Evolutionary conservation across 306 rosid genomes (phyloP), one percentile per base, ranked within the genome.

Genomic region (Astragalus membranaceus): DNA sequence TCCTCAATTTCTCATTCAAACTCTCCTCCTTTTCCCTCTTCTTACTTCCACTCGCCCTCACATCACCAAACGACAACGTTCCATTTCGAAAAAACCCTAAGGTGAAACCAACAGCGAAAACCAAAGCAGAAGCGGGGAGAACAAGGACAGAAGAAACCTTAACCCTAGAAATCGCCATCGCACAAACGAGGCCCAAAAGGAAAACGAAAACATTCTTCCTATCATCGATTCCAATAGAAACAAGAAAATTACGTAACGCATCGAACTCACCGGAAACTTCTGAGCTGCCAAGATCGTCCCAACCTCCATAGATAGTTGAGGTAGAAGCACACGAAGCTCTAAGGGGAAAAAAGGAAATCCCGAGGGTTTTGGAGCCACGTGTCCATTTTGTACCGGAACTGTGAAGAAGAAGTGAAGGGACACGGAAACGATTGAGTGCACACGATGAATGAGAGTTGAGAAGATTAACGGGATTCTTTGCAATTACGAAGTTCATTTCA

Each of bases 101-200:
- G 2, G 83, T 62, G 75, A 87, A 94, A 44, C 97, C 99, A 80
- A 79, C 5, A 2, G 88, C 91, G 49, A 94, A 88, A 75, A 91
- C 74, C 69, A 91, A 78, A 68, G 80, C 83, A 5, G 91, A 87
- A 67, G 89, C 95, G 2, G 99, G 97, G 66, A 94, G 77, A 36
- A 94, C 81, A 39, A 86, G 39, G 61, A 88, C 76, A 8, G 97
- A 85, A n/a, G 96, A 91, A 64, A 94, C 84, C 80, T 66, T 88
- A 80, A 94, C 91, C 81, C 96, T 88, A 69, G 92, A 85, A 80
- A 94, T 84, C 39, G 95, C 92, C 75, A 91, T 55, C 15, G 99
- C 96, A 62, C 95, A 87, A n/a, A 84, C 79, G 10, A 91, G 64
- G 42, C 99, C 99, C 61, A 86, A 52, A 0, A 88, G 6, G 51